phyloP scores from a whole-genome alignment of 2,329 filamentous ascomycete species.

The Cytospora leucostoma region DNA sequence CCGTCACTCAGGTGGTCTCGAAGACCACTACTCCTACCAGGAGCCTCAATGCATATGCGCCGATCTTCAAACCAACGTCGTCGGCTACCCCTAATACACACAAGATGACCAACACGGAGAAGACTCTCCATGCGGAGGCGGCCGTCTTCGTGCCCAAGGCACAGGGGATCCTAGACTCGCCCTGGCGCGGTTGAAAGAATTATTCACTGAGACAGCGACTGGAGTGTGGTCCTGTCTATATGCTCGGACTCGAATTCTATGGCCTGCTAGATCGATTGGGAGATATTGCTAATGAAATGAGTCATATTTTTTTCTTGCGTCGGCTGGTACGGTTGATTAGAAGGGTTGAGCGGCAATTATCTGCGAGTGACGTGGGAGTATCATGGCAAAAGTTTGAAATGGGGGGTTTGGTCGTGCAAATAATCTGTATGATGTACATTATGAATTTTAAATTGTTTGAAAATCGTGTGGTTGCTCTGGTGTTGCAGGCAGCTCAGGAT shows the following conservation, averaged over 20 bases:
- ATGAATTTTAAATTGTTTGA: constrained; percentile 10
- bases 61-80: constrained; percentile 12
- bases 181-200: constrained; percentile 3
- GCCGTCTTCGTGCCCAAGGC: constrained; percentile 16
- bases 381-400: constrained; percentile 18
- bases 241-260: neutral
- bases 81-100: neutral
- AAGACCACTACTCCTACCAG: neutral
- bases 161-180: constrained; percentile 8
- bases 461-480: neutral
- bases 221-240: neutral
- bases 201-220: neutral
- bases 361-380: constrained; percentile 17
- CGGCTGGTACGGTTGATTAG: constrained; percentile 23
- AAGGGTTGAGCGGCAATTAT: constrained; percentile 20
- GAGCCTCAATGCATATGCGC: constrained; percentile 16
- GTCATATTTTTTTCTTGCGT: constrained; percentile 12
- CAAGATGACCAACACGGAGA: constrained; percentile 2
- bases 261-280: constrained; percentile 14
- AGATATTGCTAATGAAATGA: constrained; percentile 10
- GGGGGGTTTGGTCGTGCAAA: constrained; percentile 21
- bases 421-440: constrained; percentile 27
- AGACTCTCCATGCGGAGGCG: constrained; percentile 11
- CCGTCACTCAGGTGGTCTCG: neutral
- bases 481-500: neutral